Conservation (phyloP, 208 protist species). For the Leishmania tarentolae region DNA sequence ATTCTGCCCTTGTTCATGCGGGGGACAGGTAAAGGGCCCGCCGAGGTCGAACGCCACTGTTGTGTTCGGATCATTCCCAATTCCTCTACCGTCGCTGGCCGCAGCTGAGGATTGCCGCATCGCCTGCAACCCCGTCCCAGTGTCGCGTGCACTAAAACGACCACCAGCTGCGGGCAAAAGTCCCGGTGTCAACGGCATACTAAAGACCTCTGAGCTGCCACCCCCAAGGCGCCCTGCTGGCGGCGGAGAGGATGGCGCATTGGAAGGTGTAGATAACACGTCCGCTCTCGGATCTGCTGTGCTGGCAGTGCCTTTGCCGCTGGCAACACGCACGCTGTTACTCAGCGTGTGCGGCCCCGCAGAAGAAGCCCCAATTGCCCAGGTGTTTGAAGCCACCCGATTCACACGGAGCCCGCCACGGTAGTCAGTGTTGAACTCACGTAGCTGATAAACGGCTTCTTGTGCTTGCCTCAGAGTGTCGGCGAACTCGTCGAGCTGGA, state of each 20-base stretch:
- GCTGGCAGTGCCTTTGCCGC: background rate
- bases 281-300: background rate
- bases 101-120: background rate
- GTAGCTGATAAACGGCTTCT: conserved; percentile 52
- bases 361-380: background rate
- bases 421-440: conserved; percentile 64
- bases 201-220: conserved; percentile 17
- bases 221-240: background rate
- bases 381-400: background rate
- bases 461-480: conserved; percentile 46
- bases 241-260: background rate
- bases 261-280: background rate
- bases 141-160: background rate
- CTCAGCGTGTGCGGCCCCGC: conserved; percentile 46
- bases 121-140: background rate
- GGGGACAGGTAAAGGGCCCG: background rate
- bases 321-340: conserved; percentile 7
- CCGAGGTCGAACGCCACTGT: conserved; percentile 13
- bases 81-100: background rate
- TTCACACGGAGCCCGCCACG: conserved; percentile 35
- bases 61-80: conserved; percentile 9
- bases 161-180: conserved; percentile 13
- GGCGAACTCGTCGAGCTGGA: conserved; percentile 41
- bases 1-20: background rate
- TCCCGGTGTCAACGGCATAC: conserved; percentile 19